phyloP scores from a whole-genome alignment of 2,329 filamentous ascomycete species.

The Fusarium torreyae region DNA sequence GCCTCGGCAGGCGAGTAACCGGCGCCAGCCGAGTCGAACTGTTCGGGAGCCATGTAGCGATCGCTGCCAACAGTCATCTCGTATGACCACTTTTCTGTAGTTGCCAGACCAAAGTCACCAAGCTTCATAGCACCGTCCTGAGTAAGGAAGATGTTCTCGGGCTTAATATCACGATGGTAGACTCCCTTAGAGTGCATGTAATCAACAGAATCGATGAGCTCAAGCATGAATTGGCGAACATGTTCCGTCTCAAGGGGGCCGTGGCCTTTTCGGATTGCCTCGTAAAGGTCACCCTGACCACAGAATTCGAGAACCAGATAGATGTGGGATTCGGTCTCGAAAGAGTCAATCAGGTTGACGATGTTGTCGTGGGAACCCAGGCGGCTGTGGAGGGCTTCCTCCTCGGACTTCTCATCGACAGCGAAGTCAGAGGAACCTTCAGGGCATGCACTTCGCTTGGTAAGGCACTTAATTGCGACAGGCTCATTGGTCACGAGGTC shows the following conservation, averaged over 20 bases:
- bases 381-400: constrained; percentile 83
- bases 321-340: constrained; percentile 90
- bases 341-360: constrained; percentile 91
- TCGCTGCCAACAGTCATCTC: constrained; percentile 97
- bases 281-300: constrained; percentile 94
- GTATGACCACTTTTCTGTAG: constrained; percentile 89
- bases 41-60: constrained; percentile 98
- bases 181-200: constrained; percentile 93
- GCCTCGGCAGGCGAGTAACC: constrained; percentile 95
- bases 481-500: constrained; percentile 82
- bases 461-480: constrained; percentile 97
- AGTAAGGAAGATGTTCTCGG: constrained; percentile 97
- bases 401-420: constrained; percentile 86
- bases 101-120: constrained; percentile 95
- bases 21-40: constrained; percentile 88
- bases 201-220: constrained; percentile 90
- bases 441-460: constrained; percentile 79
- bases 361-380: constrained; percentile 89
- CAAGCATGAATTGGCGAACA: constrained; percentile 96
- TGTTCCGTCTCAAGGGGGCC: constrained; percentile 96
- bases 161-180: constrained; percentile 98
- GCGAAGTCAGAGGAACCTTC: constrained; percentile 75
- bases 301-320: constrained; percentile 98
- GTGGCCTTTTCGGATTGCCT: constrained; percentile 90
- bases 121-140: constrained; percentile 93